Percentiles rank a stretch among this genome's conserved stretches.
Conservation (phyloP, 192 early-diverging fungal species). For the Coemansia aciculifera region DNA sequence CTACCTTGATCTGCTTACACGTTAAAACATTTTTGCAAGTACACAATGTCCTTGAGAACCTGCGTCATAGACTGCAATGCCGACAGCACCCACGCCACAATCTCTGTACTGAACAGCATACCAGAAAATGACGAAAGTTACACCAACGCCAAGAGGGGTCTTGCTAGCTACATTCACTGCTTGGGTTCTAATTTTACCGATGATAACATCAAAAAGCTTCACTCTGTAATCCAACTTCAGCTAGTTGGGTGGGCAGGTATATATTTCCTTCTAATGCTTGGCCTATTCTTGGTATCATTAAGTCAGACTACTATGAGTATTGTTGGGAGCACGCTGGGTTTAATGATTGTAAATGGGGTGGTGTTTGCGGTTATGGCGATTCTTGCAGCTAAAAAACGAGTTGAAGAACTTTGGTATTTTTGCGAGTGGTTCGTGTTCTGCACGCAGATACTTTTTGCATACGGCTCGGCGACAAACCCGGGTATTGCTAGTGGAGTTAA, state of each 20-base stretch:
- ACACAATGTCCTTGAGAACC: not conserved
- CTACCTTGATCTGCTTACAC: not conserved
- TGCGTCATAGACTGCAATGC: not conserved
- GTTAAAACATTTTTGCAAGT: not conserved
- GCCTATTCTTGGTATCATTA: not conserved
- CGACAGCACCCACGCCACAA: not conserved
- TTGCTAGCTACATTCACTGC: not conserved
- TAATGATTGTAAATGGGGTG: not conserved
- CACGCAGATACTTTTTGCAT: conserved; percentile 4
- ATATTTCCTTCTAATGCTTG: not conserved
- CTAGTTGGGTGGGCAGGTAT: not conserved
- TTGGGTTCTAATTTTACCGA: not conserved
- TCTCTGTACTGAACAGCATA: not conserved
- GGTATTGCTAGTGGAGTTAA: not conserved
- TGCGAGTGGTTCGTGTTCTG: not conserved
- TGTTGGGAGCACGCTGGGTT: not conserved
- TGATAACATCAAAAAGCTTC: not conserved
- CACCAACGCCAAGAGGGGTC: not conserved
- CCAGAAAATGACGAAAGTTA: not conserved
- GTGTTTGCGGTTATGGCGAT: not conserved
- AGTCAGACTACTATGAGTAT: not conserved
- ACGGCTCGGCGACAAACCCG: not conserved
- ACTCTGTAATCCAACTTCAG: not conserved
- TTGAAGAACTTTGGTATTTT: not conserved
- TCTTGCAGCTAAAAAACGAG: not conserved